Evolutionary conservation across 1,284 basidiomycete genomes (phyloP), one percentile per base, ranked within the genome.

Genomic region (Ceratobasidium sp.): DNA sequence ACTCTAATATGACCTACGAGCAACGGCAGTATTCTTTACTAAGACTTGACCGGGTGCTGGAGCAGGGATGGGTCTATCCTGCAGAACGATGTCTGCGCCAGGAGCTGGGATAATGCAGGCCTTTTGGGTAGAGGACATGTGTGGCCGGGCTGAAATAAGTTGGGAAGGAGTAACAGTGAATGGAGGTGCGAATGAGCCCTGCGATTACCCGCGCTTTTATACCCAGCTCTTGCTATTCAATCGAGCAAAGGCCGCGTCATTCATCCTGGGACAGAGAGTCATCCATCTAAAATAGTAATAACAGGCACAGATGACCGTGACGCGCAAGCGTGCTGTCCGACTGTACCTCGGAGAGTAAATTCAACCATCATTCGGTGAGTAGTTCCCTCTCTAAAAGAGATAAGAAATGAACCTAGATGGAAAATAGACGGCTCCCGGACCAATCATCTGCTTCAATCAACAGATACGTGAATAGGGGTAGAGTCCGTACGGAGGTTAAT

Each of bases 41-140:
- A 68, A n/a, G 18, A 53, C 9, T 23, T 68, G 66, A 20, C 26
- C 49, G 3, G 44, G 44, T 33, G 26, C 26, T 13, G 66, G 44
- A 28, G 66, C 51, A 26, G 66, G 66, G 39, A 53, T 42, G 10
- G 66, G 66, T 53, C 66, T 3, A 53, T 68, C 66, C 26, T 53
- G 44, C n/a, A 68, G 20, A 44, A 64, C 61, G n/a, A 64, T 18
- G n/a, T 64, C 61, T 3, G 33, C 39, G n/a, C 61, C 61, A 6
- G 61, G 61, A 5, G 39, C 61, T 20, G 61, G 33, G n/a, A 64
- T 64, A 23, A 64, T n/a, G 44, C 39, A 64, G 15, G 61, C 23
- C 33, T 42, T 64, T 64, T 64, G 61, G 12, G 61, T 64, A 42
- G 18, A 20, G 13, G 61, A 40, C 61, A 64, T n/a, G n/a, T 64